Base-by-base conservation (phyloP, 805 yeast genomes). In the Brettanomyces naardenensis region DNA sequence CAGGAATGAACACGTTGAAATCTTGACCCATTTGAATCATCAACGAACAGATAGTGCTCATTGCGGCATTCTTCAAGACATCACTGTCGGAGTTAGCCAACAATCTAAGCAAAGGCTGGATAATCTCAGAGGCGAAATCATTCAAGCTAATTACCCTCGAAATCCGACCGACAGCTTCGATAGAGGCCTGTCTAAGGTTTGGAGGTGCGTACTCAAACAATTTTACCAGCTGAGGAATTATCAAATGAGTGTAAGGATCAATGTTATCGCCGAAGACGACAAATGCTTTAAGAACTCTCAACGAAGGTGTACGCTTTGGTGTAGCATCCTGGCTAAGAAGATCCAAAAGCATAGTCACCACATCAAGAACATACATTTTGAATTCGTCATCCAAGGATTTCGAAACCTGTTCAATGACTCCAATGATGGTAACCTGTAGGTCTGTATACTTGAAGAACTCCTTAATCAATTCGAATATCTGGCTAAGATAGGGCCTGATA, bases 361-460 rank as follows among this genome's bases (percentile, higher is more conserved):
- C 75, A 19, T 77, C 77, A 1, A 95, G 84, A 42, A 92, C 65
- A 53, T 81, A 80, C 56, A 80, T 69, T 49, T 87, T 92, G 64
- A 92, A 92, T 53, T 92, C 98, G 6, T 95, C 94, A 40, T 87
- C 95, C 35, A 92, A 64, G 0, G 97, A 88, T 37, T 73, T 75
- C 0, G 96, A 84, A 22, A 92, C 75, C 3, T 88, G 75, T 53
- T 90, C 97, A 18, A 89, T 75, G 25, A 90, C 71, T 19, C 79
- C 75, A 28, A 92, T 75, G 18, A 90, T 81, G 0, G 89, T 82
- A 3, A 78, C 78, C 52, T 89, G 95, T 33, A 89, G 63, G 39
- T 78, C 64, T 20, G 61, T 68, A 15, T 77, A 71, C 3, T 62
- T 53, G 58, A 88, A 89, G 44, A 78, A 86, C 44, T 86, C 94